phyloP scores from a whole-genome alignment of 2,329 filamentous ascomycete genomes.

The Clarireedia homoeocarpa region DNA sequence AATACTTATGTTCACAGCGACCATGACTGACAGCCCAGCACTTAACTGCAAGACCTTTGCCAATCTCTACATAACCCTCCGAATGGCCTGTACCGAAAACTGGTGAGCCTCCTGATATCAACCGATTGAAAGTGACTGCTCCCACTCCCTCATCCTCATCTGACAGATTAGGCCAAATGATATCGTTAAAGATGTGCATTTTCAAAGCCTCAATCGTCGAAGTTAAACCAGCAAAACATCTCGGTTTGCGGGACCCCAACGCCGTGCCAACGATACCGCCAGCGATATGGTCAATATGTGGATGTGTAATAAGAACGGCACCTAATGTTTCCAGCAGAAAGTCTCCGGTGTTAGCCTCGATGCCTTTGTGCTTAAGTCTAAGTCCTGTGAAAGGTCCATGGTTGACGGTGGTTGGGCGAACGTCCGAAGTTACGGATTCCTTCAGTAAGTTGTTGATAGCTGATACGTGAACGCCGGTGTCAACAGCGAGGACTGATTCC shows the following conservation, averaged over 20 bases:
- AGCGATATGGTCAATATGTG: neutral
- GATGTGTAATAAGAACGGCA: neutral
- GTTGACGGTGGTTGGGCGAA: conserved; percentile 47
- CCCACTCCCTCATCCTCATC: conserved; percentile 95
- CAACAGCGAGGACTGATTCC: conserved; percentile 81
- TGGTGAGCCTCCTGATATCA: conserved; percentile 83
- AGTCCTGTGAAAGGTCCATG: conserved; percentile 76
- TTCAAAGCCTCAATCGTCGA: conserved; percentile 90
- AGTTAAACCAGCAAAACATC: conserved; percentile 77
- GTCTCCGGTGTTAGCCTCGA: conserved; percentile 73
- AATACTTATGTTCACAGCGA: conserved; percentile 21
- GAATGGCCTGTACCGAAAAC: conserved; percentile 73
- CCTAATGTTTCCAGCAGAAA: conserved; percentile 47
- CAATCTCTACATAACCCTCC: conserved; percentile 80
- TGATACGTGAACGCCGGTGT: conserved; percentile 83
- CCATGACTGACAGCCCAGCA: conserved; percentile 85
- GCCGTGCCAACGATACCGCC: conserved; percentile 73
- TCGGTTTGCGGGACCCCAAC: conserved; percentile 71
- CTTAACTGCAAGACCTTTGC: conserved; percentile 82
- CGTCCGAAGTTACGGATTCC: conserved; percentile 5
- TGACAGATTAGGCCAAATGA: conserved; percentile 95
- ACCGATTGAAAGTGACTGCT: conserved; percentile 79
- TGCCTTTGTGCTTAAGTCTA: conserved; percentile 55
- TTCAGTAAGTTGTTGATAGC: conserved; percentile 71
- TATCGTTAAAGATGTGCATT: conserved; percentile 90